These are phyloP conservation scores for Pleurotus eryngii DNA, from an alignment of 768 basidiomycete species.

Conservation along the genomic window DNA sequence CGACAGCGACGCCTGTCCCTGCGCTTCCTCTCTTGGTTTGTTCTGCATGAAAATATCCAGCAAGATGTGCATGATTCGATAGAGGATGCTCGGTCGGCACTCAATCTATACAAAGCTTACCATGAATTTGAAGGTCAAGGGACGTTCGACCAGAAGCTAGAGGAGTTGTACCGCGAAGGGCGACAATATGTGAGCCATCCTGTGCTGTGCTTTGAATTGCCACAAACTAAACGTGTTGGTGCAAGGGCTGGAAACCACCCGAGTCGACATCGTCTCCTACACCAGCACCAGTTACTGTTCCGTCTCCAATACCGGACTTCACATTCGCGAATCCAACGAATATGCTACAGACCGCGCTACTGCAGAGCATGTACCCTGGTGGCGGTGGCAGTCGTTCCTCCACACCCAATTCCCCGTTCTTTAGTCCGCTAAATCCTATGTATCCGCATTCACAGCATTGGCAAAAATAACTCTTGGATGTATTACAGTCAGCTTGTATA, in stretches of 20 bases:
- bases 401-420: background rate
- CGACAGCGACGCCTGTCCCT: slow-evolving; percentile 88
- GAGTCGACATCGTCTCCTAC: background rate
- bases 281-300: background rate
- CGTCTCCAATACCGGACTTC: background rate
- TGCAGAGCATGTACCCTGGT: slow-evolving; percentile 1
- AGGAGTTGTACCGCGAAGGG: slow-evolving; percentile 79
- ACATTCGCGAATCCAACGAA: background rate
- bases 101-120: slow-evolving; percentile 82
- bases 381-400: background rate
- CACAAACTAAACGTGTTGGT: background rate
- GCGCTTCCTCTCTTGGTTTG: slow-evolving; percentile 91
- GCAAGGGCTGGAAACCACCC: slow-evolving; percentile 5
- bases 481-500: background rate
- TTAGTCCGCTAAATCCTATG: background rate
- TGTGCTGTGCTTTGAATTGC: background rate
- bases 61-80: slow-evolving; percentile 97
- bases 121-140: slow-evolving; percentile 71
- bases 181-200: slow-evolving; percentile 57
- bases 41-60: slow-evolving; percentile 91
- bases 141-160: slow-evolving; percentile 82
- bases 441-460: background rate
- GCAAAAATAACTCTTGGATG: background rate
- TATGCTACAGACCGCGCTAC: background rate
- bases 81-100: slow-evolving; percentile 87